phyloP scores from a whole-genome alignment of 2,329 filamentous ascomycete genomes.

The Macrophomina pseudophaseolina region DNA sequence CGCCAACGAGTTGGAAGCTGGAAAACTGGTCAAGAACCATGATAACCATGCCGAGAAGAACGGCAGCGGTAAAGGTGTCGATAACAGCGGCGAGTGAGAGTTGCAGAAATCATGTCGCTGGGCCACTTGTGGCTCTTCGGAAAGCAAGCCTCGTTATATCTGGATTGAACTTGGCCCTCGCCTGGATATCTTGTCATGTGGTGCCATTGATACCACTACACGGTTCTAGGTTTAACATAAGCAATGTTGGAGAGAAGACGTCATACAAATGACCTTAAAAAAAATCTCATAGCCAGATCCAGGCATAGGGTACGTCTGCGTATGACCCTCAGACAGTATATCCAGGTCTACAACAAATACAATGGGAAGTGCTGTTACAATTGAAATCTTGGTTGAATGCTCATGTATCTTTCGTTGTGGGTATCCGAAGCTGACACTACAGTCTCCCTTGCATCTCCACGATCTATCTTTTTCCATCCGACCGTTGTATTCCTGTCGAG shows the following conservation, averaged over 20 bases:
- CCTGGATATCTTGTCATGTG: neutral
- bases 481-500: no score
- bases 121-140: neutral
- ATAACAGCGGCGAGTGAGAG: neutral
- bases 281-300: neutral
- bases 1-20: slow-evolving; percentile 52
- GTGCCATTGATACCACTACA: neutral
- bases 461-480: neutral
- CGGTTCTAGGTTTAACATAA: no score
- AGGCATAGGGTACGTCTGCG: slow-evolving; percentile 6
- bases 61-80: neutral
- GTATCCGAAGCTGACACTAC: slow-evolving; percentile 18
- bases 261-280: neutral
- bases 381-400: neutral
- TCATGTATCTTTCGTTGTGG: neutral
- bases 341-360: neutral
- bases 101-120: neutral
- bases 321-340: neutral
- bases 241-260: neutral
- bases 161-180: neutral
- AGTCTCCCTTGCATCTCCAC: neutral
- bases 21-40: slow-evolving; percentile 10
- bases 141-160: neutral
- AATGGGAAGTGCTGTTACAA: slow-evolving; percentile 2
- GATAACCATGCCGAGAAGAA: neutral